A percentile compares a stretch with the other conserved stretches of the same genome.
Evolutionary conservation across 1,284 basidiomycete species (phyloP).

Genomic region (Pseudozyma thailandica): DNA sequence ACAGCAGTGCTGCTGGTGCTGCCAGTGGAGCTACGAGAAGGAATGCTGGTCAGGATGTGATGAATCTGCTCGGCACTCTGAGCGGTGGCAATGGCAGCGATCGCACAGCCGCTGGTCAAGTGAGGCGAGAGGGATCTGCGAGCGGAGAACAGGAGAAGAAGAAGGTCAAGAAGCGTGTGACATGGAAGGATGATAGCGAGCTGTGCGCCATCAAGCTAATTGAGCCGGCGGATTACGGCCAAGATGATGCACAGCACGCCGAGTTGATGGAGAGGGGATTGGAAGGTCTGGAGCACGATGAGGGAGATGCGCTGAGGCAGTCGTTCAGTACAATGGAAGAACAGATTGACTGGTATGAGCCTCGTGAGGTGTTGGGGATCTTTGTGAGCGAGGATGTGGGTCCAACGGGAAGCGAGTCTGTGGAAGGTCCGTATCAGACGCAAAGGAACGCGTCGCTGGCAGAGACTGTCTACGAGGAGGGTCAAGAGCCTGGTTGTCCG

Average conservation of each 20-base stretch:
- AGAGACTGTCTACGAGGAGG: constrained; percentile 5
- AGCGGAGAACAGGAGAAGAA: constrained; percentile 5
- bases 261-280: constrained; percentile 7
- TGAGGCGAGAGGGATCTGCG: neutral
- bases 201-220: constrained; percentile 51
- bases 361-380: constrained; percentile 14
- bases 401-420: constrained; percentile 31
- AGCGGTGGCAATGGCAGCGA: constrained; percentile 18
- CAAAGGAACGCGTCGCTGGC: constrained; percentile 19
- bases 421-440: constrained; percentile 40
- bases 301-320: constrained; percentile 51
- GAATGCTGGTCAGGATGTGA: constrained; percentile 21
- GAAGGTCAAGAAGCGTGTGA: constrained; percentile 52
- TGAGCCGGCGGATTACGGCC: constrained; percentile 54
- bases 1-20: constrained; percentile 1
- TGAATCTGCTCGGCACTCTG: constrained; percentile 44
- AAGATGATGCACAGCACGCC: constrained; percentile 23
- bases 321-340: constrained; percentile 55
- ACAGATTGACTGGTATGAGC: constrained; percentile 51
- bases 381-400: neutral
- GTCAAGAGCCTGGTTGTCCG: constrained; percentile 9
- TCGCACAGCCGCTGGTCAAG: constrained; percentile 5
- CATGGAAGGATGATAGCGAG: constrained; percentile 51
- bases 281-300: constrained; percentile 41
- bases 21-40: constrained; percentile 1